Conservation (phyloP, 2,329 filamentous ascomycete species). For the Ascochyta koolunga region DNA sequence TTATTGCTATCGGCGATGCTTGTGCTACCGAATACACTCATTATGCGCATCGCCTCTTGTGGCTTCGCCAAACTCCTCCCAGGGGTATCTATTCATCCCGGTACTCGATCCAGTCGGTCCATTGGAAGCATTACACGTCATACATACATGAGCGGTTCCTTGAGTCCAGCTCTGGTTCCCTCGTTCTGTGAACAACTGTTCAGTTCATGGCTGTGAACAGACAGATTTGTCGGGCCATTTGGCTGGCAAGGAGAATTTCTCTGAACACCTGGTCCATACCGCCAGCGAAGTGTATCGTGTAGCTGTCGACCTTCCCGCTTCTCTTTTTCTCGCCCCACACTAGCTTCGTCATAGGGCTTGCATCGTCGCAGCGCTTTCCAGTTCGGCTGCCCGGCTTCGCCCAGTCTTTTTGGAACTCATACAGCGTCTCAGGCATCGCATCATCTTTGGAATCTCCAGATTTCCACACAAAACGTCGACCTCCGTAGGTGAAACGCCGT, state of each 20-base stretch:
- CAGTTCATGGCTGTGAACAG: constrained; percentile 46
- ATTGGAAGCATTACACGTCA: neutral
- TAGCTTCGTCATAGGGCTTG: constrained; percentile 32
- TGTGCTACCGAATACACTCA: neutral
- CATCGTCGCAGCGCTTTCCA: constrained; percentile 45
- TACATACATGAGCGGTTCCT: neutral
- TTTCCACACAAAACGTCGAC: constrained; percentile 52
- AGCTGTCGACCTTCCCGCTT: constrained; percentile 46
- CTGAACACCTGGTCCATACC: constrained; percentile 47
- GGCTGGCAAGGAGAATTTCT: constrained; percentile 45
- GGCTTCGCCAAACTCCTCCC: neutral
- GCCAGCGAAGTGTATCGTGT: constrained; percentile 47
- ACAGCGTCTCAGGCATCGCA: constrained; percentile 47
- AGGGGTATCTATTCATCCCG: neutral
- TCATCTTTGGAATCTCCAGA: constrained; percentile 55
- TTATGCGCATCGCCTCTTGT: constrained; percentile 1
- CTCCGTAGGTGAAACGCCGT: constrained; percentile 46
- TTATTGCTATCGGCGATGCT: neutral
- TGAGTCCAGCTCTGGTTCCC: constrained; percentile 3
- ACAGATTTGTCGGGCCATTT: constrained; percentile 47
- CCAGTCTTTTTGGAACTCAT: constrained; percentile 44
- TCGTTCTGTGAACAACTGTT: neutral
- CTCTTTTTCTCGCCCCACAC: constrained; percentile 48
- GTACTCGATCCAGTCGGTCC: neutral
- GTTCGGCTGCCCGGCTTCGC: constrained; percentile 45